Evolutionary conservation across 495 filamentous ascomycete genomes (phyloP).

Genomic region (Mycothermus thermophilus): DNA sequence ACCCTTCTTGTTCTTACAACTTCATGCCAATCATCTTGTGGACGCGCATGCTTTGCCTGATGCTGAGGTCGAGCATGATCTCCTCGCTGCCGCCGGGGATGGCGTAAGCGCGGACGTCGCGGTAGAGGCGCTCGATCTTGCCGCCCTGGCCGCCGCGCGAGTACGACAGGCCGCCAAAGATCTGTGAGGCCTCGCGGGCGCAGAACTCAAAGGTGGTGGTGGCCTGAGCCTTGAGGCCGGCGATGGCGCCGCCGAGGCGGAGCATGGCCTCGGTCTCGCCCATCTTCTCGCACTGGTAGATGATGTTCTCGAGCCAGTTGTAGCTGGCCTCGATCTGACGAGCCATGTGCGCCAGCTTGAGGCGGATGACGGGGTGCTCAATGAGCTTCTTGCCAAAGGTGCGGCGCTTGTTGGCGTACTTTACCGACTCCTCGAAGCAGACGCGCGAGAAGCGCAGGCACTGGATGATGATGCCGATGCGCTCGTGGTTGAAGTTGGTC

Average conservation of each 20-base stretch:
- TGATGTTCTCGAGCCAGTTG: slow-evolving; percentile 93
- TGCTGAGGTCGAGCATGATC: slow-evolving; percentile 97
- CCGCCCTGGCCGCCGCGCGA: slow-evolving; percentile 85
- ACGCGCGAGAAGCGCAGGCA: slow-evolving; percentile 89
- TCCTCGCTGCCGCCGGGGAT: slow-evolving; percentile 95
- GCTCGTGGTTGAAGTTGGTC: slow-evolving; percentile 99
- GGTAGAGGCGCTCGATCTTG: slow-evolving; percentile 89
- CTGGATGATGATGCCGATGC: slow-evolving; percentile 97
- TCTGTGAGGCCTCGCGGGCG: slow-evolving; percentile 90
- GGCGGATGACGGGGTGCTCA: slow-evolving; percentile 91
- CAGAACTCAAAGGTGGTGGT: slow-evolving; percentile 96
- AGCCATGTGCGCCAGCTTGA: slow-evolving; percentile 97
- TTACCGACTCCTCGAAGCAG: slow-evolving; percentile 90
- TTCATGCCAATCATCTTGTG: slow-evolving; percentile 93
- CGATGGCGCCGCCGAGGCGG: slow-evolving; percentile 87
- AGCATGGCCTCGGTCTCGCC: slow-evolving; percentile 91
- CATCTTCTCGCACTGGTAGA: slow-evolving; percentile 90
- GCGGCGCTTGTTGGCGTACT: slow-evolving; percentile 89
- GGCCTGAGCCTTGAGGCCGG: slow-evolving; percentile 80
- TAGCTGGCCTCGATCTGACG: slow-evolving; percentile 92
- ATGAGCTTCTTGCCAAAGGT: slow-evolving; percentile 95
- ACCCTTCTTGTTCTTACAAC: too few species aligned
- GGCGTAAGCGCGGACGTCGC: slow-evolving; percentile 94
- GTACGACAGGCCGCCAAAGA: slow-evolving; percentile 92
- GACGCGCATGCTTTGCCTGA: slow-evolving; percentile 81